Conservation (phyloP, 1,284 basidiomycete genomes). For the Apiotrichum siamense region DNA sequence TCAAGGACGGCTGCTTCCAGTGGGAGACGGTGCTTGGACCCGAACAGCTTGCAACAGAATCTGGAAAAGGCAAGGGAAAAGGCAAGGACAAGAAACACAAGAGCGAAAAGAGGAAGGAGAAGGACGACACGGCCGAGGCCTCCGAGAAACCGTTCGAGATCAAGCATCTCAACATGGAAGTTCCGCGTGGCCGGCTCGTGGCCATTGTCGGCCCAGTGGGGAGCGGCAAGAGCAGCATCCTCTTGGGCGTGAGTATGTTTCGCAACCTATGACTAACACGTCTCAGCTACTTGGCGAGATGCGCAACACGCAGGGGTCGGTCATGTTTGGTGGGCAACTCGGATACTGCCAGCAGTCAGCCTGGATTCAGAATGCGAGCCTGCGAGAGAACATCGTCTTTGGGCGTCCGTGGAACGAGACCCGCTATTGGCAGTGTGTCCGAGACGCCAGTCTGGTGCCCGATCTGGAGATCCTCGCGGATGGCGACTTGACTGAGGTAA, state of each 20-base stretch:
- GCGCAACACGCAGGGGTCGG: conserved; percentile 54
- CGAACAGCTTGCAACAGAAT: not conserved
- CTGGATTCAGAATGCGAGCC: conserved; percentile 80
- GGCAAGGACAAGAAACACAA: not conserved
- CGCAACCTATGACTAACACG: not conserved
- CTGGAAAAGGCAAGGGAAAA: no score
- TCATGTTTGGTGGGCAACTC: conserved; percentile 62
- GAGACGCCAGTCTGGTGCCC: conserved; percentile 58
- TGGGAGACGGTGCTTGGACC: conserved; percentile 48
- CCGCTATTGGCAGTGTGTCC: conserved; percentile 61
- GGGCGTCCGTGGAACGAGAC: conserved; percentile 62
- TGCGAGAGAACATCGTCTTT: conserved; percentile 57
- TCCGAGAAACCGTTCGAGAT: conserved; percentile 52
- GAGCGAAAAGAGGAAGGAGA: not conserved
- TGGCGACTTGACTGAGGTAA: conserved; percentile 62
- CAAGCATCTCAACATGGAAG: conserved; percentile 52
- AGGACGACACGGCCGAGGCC: not conserved
- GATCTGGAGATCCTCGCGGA: conserved; percentile 67
- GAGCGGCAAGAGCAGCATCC: conserved; percentile 57
- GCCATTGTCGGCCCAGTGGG: conserved; percentile 62
- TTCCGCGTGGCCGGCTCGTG: conserved; percentile 58
- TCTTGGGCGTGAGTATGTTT: conserved; percentile 58
- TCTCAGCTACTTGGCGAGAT: conserved; percentile 61
- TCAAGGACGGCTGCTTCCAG: conserved; percentile 57
- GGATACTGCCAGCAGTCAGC: conserved; percentile 70